These are phyloP conservation scores for Fraxinus velutina DNA, from an alignment of 305 asterid species.

Conservation along the genomic window DNA sequence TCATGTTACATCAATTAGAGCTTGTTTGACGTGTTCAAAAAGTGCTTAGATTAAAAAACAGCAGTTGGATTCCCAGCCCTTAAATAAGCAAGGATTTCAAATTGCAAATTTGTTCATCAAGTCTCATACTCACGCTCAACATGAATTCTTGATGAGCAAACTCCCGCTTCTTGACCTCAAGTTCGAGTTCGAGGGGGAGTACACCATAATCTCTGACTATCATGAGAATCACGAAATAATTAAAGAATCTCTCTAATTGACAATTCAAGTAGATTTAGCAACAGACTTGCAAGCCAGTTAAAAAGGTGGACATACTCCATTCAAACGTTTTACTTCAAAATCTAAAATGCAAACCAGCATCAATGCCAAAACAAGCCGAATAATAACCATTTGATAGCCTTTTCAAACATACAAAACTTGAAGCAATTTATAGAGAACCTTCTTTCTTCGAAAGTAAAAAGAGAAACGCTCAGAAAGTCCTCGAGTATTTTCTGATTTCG, in stretches of 20 bases:
- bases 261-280: not conserved
- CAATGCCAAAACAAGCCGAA: not conserved
- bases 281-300: not conserved
- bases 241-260: not conserved
- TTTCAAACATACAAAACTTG: not conserved
- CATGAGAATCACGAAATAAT: not conserved
- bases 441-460: not conserved
- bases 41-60: not conserved
- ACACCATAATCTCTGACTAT: not conserved
- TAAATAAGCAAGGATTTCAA: not conserved
- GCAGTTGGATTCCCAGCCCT: not conserved
- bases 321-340: not conserved
- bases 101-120: not conserved
- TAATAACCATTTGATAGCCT: not conserved
- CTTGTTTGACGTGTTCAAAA: not conserved
- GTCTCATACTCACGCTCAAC: not conserved
- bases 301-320: not conserved
- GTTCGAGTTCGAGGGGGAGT: not conserved
- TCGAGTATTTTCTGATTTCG: slow-evolving; percentile 82
- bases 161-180: not conserved
- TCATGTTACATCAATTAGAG: not conserved
- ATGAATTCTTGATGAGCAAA: not conserved
- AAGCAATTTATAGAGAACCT: not conserved
- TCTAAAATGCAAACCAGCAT: not conserved
- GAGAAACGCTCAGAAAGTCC: slow-evolving; percentile 46